Evolutionary conservation across 2,329 filamentous ascomycete species (phyloP).

Genomic region (Fonsecaea erecta): DNA sequence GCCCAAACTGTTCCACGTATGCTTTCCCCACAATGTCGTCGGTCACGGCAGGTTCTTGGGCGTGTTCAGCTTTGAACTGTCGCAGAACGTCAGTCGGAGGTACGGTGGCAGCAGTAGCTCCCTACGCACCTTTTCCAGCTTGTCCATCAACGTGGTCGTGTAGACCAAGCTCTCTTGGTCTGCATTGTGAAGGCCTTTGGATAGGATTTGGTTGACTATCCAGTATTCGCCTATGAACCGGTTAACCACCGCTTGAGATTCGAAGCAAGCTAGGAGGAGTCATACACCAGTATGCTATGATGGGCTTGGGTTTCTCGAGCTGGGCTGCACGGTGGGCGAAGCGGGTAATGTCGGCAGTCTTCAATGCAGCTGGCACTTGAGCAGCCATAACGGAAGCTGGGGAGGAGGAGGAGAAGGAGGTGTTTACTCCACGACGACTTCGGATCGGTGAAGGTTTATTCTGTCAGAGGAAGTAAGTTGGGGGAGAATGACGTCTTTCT

Average conservation of each 20-base stretch:
- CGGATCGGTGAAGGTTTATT: background rate
- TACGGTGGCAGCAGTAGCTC: background rate
- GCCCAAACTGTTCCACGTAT: conserved; percentile 91
- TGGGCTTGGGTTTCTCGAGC: conserved; percentile 81
- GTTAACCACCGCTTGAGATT: conserved; percentile 35
- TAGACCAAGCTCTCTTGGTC: conserved; percentile 80
- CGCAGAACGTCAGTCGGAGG: background rate
- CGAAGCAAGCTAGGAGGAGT: conserved; percentile 34
- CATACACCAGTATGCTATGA: conserved; percentile 94
- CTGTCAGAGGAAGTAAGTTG: background rate
- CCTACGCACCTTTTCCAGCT: conserved; percentile 72
- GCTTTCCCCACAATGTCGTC: conserved; percentile 87
- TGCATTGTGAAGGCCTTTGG: conserved; percentile 74
- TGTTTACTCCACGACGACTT: background rate
- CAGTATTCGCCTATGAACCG: conserved; percentile 75
- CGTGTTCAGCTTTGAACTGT: conserved; percentile 72
- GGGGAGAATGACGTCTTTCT: conserved; percentile 1
- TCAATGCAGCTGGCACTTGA: conserved; percentile 72
- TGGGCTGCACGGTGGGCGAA: conserved; percentile 84
- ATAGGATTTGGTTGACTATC: conserved; percentile 89
- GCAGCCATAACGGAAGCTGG: conserved; percentile 65
- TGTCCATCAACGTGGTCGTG: conserved; percentile 86
- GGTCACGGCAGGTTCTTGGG: conserved; percentile 77
- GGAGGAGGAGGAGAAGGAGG: background rate
- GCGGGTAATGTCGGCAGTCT: conserved; percentile 78